Evolutionary conservation across 2,329 filamentous ascomycete species (phyloP).

Genomic region (Volutella citrinella): DNA sequence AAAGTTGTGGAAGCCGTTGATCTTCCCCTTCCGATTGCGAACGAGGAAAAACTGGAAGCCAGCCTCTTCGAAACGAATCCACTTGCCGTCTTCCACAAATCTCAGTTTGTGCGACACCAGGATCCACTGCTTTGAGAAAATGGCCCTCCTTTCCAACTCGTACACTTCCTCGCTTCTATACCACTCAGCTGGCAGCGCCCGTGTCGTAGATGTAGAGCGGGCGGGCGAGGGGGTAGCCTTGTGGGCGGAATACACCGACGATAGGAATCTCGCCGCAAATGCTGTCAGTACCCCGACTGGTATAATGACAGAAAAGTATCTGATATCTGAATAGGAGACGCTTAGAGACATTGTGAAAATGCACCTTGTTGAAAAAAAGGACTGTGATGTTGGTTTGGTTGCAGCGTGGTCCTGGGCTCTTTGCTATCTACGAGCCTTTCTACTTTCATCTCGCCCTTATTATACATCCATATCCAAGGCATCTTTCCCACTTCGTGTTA

Average conservation of each 20-base stretch:
- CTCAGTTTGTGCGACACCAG: conserved; percentile 51
- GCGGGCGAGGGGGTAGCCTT: too few species aligned
- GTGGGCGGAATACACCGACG: conserved; percentile 5
- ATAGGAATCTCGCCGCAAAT: conserved; percentile 27
- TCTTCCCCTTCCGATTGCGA: conserved; percentile 48
- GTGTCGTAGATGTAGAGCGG: too few species aligned
- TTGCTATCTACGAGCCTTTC: too few species aligned
- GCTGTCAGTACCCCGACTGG: too few species aligned
- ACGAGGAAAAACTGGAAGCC: conserved; percentile 54
- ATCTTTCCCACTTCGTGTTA: too few species aligned
- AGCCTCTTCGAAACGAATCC: conserved; percentile 51
- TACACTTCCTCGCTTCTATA: conserved; percentile 52
- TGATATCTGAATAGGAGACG: too few species aligned
- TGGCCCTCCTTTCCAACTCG: conserved; percentile 52
- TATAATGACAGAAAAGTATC: conserved; percentile 24
- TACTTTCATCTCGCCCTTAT: too few species aligned
- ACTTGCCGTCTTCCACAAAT: conserved; percentile 51
- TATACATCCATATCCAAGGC: too few species aligned
- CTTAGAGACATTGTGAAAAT: too few species aligned
- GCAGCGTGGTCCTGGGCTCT: too few species aligned
- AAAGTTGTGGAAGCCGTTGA: conserved; percentile 58
- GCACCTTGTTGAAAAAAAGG: too few species aligned
- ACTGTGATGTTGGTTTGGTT: too few species aligned
- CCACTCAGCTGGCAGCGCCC: conserved; percentile 48
- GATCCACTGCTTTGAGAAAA: conserved; percentile 56